phyloP scores from a whole-genome alignment of 192 early-diverging fungal species.

The Coemansia sp. region DNA sequence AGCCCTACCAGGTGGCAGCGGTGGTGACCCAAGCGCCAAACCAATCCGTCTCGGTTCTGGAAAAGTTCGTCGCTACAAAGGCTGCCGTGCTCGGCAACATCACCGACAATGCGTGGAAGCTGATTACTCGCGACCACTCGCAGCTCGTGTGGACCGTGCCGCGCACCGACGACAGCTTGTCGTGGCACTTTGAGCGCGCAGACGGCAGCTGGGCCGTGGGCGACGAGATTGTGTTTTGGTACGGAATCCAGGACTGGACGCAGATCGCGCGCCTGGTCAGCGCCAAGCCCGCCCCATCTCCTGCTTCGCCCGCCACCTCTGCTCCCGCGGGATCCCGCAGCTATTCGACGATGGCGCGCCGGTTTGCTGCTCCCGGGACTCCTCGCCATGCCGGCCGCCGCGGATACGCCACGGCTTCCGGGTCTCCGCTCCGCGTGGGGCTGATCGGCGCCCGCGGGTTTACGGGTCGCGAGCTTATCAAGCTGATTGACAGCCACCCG shows the following conservation, averaged over 20 bases:
- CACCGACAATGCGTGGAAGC: slow-evolving; percentile 93
- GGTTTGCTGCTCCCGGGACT: background rate
- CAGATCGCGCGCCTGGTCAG: slow-evolving; percentile 72
- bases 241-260: slow-evolving; percentile 86
- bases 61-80: slow-evolving; percentile 90
- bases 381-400: slow-evolving; percentile 55
- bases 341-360: slow-evolving; percentile 61
- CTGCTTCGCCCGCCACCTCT: slow-evolving; percentile 10
- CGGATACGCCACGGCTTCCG: slow-evolving; percentile 60
- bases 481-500: slow-evolving; percentile 87
- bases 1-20: slow-evolving; percentile 91
- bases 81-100: slow-evolving; percentile 92
- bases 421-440: slow-evolving; percentile 64
- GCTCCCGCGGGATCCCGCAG: slow-evolving; percentile 55
- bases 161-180: slow-evolving; percentile 74
- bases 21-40: slow-evolving; percentile 65
- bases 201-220: slow-evolving; percentile 75
- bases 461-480: slow-evolving; percentile 95
- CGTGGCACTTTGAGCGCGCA: slow-evolving; percentile 98
- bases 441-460: slow-evolving; percentile 98
- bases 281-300: slow-evolving; percentile 11
- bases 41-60: slow-evolving; percentile 68
- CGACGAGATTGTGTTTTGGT: slow-evolving; percentile 91
- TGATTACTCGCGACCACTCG: slow-evolving; percentile 83
- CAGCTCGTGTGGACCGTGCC: slow-evolving; percentile 83